A percentile compares a stretch with the other conserved stretches of the same genome.
Evolutionary conservation across 495 filamentous ascomycete genomes (phyloP).

Genomic region (Evansstolkia leycettana): DNA sequence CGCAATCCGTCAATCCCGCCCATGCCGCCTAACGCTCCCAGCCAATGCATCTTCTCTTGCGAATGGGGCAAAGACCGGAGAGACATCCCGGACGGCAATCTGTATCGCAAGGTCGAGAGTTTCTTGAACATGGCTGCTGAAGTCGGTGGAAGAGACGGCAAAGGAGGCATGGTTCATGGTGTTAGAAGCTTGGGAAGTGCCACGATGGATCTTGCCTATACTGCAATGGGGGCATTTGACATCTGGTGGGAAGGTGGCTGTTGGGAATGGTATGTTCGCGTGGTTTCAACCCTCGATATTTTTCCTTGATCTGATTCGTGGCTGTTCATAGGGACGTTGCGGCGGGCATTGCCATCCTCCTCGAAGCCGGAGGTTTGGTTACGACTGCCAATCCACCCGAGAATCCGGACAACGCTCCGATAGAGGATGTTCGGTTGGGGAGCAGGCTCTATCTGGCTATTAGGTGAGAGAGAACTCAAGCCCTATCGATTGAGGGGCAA

Average conservation of each 20-base stretch:
- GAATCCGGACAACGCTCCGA: conserved; percentile 37
- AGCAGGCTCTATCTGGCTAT: conserved; percentile 56
- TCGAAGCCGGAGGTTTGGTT: conserved; percentile 49
- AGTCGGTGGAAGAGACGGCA: conserved; percentile 41
- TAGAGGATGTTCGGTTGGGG: conserved; percentile 44
- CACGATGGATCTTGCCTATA: conserved; percentile 43
- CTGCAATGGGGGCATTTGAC: conserved; percentile 44
- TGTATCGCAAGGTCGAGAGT: conserved; percentile 55
- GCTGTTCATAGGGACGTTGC: conserved; percentile 43
- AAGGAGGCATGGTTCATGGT: conserved; percentile 52
- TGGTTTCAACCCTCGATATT: neutral
- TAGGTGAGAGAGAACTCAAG: conserved; percentile 21
- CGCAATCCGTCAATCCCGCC: conserved; percentile 41
- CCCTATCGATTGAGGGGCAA: neutral
- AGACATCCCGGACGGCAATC: conserved; percentile 46
- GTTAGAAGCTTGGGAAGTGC: conserved; percentile 48
- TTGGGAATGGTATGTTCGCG: conserved; percentile 40
- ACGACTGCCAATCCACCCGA: conserved; percentile 56
- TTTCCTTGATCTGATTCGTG: too few relatives aligned
- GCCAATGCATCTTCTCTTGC: conserved; percentile 53
- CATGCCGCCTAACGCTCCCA: conserved; percentile 48
- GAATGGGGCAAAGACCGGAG: conserved; percentile 64
- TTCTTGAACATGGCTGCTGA: conserved; percentile 61
- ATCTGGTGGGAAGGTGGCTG: conserved; percentile 50
- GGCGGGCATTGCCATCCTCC: conserved; percentile 42